phyloP scores from a whole-genome alignment of 1,284 basidiomycete genomes.

The Agroathelia rolfsii region DNA sequence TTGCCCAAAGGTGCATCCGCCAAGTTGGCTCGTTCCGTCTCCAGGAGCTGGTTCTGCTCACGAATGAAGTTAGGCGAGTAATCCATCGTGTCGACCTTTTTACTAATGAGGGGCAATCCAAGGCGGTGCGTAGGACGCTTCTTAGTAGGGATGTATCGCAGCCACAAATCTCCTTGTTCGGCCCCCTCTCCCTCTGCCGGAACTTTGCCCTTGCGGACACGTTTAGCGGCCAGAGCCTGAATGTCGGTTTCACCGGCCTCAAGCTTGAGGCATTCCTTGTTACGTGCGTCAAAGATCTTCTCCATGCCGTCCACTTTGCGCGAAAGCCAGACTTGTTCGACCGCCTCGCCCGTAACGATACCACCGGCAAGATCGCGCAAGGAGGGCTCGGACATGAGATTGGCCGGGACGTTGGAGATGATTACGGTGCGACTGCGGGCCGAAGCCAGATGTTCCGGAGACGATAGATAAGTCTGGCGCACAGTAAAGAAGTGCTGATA shows the following conservation, averaged over 20 bases:
- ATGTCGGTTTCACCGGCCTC: conserved; percentile 55
- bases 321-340: conserved; percentile 72
- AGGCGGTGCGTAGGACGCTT: conserved; percentile 53
- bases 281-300: conserved; percentile 46
- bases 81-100: conserved; percentile 68
- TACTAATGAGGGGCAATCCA: conserved; percentile 50
- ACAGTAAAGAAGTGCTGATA: conserved; percentile 55
- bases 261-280: conserved; percentile 47
- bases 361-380: conserved; percentile 56
- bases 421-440: conserved; percentile 74
- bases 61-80: conserved; percentile 13
- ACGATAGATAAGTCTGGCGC: conserved; percentile 65
- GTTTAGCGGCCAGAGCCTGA: conserved; percentile 31
- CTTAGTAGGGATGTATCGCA: conserved; percentile 37
- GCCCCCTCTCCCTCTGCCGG: conserved; percentile 21
- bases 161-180: conserved; percentile 9
- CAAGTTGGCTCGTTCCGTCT: conserved; percentile 41
- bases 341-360: conserved; percentile 69
- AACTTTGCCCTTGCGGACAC: conserved; percentile 17
- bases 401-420: conserved; percentile 62
- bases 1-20: too few species aligned
- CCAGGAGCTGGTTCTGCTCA: conserved; percentile 42
- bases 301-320: conserved; percentile 49
- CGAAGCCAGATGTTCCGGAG: conserved; percentile 45
- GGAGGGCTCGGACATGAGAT: conserved; percentile 49